Base-by-base conservation (phyloP, 148 eudicot genomes). In the Heliosperma pusillum region DNA sequence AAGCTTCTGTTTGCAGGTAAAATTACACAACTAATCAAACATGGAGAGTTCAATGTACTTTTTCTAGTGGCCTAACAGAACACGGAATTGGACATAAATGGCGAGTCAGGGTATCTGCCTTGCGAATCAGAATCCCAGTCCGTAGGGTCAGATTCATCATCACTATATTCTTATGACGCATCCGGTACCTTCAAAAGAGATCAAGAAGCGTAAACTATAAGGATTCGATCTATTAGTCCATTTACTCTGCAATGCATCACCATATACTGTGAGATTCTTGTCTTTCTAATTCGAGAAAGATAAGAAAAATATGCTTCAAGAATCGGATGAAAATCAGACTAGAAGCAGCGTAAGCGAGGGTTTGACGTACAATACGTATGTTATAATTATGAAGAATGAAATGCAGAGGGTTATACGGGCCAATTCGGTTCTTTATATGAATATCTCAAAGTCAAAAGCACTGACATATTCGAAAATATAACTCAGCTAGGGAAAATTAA, bases 61-160 rank as follows among this genome's bases (percentile, higher is more conserved):
- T 27, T 63, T 71, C 10, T 21, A 52, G 20, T 13, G 22, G 36
- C 33, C 7, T 20, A 12, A 66, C 4, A 65, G 57, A 12, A 20
- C 58, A 53, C n/a, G n/a, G n/a, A n/a, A n/a, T n/a, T 24, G 63
- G 30, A 52, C 33, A 65, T 63, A 33, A 50, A 26, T 33, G 53
- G 29, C 25, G 5, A 24, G 16, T 17, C 25, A 33, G 50, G 78
- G 67, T 29, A 22, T 27, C 71, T 53, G 66, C 69, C 79, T 76
- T 21, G 10, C 71, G 69, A 67, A 73, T 77, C 83, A 30, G 80
- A 77, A 59, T 81, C 80, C 83, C 83, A 81, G 52, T 81, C 77
- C 20, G 76, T 72, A 74, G 80, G 67, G 66, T 73, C 80, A 60
- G 77, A 76, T 22, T 73, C 83, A 50, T 64, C 76, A 56, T 77